A percentile compares a stretch with the other conserved stretches of the same genome.
Conservation (phyloP, 805 yeast genomes). For the Metschnikowia hibisci region DNA sequence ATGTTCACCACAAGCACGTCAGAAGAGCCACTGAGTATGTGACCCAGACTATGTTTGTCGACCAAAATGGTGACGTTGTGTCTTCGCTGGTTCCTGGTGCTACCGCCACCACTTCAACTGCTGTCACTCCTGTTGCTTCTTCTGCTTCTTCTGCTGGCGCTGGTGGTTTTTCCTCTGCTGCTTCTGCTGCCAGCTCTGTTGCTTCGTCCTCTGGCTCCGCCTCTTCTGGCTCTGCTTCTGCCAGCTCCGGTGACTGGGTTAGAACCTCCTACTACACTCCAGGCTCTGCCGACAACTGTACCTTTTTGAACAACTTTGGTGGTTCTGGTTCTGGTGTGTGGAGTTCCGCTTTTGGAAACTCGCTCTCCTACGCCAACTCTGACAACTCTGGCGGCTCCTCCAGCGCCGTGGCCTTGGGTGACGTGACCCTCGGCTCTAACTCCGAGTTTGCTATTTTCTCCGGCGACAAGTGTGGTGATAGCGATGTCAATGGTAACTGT, state of each 20-base stretch:
- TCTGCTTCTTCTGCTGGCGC: constrained; percentile 7
- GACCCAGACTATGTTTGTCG: constrained; percentile 73
- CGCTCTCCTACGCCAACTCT: constrained; percentile 76
- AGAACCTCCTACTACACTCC: constrained; percentile 68
- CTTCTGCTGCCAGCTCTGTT: constrained; percentile 34
- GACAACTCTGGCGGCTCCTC: constrained; percentile 76
- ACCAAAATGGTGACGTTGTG: constrained; percentile 49
- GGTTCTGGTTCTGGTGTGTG: constrained; percentile 88
- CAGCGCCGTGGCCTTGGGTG: constrained; percentile 62
- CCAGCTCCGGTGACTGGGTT: constrained; percentile 47
- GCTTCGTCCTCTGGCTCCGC: constrained; percentile 25
- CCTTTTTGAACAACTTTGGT: constrained; percentile 86
- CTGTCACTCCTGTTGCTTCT: constrained; percentile 1
- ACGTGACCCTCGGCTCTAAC: constrained; percentile 67
- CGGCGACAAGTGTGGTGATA: constrained; percentile 48
- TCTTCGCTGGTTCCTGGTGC: constrained; percentile 13
- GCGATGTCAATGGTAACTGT: constrained; percentile 49
- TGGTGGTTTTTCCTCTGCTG: constrained; percentile 14
- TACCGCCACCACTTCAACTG: constrained; percentile 7
- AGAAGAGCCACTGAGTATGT: constrained; percentile 67
- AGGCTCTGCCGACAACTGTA: constrained; percentile 66
- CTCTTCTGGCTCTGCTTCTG: constrained; percentile 31
- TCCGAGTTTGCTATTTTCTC: constrained; percentile 82
- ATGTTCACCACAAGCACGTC: constrained; percentile 43
- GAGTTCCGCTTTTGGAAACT: constrained; percentile 85